Percentiles rank a stretch among this genome's conserved stretches.
Evolutionary conservation across 2,329 filamentous ascomycete genomes (phyloP).

Genomic region (Hypomyces rosellus): DNA sequence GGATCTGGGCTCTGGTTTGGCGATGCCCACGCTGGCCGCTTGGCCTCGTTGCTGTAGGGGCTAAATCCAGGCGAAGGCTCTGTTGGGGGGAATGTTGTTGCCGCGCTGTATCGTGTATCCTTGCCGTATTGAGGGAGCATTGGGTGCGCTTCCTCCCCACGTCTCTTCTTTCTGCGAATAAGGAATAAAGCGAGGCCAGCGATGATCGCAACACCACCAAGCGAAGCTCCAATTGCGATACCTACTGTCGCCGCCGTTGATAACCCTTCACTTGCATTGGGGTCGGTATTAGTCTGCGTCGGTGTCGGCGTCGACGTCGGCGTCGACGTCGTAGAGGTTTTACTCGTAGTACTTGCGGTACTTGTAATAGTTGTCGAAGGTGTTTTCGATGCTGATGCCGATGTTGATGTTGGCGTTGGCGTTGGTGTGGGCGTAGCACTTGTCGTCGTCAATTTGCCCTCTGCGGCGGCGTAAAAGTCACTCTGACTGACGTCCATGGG

Average conservation of each 20-base stretch:
- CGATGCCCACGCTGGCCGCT: slow-evolving; percentile 11
- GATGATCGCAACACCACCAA: slow-evolving; percentile 22
- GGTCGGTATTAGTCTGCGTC: slow-evolving; percentile 3
- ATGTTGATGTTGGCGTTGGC: neutral
- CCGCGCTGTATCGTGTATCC: slow-evolving; percentile 8
- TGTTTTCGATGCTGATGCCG: neutral
- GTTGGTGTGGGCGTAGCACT: neutral
- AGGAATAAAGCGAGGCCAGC: slow-evolving; percentile 19
- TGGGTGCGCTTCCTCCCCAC: slow-evolving; percentile 22
- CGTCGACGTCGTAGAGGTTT: slow-evolving; percentile 13
- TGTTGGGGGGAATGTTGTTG: slow-evolving; percentile 15
- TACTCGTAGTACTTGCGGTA: slow-evolving; percentile 7
- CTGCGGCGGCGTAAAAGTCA: slow-evolving; percentile 13
- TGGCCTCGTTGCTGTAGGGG: slow-evolving; percentile 9
- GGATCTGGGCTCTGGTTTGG: slow-evolving; percentile 8
- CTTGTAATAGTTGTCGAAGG: slow-evolving; percentile 8
- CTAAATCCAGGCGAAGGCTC: slow-evolving; percentile 18
- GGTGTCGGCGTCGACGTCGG: too few species aligned
- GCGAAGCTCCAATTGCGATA: slow-evolving; percentile 32
- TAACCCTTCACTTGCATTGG: slow-evolving; percentile 18
- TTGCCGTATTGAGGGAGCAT: slow-evolving; percentile 22
- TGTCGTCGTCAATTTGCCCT: slow-evolving; percentile 1
- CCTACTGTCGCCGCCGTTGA: slow-evolving; percentile 33
- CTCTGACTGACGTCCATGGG: slow-evolving; percentile 35
- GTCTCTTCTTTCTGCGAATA: slow-evolving; percentile 23